Evolutionary conservation across 2,329 filamentous ascomycete genomes (phyloP).

Genomic region (Ophiostoma perfectum): DNA sequence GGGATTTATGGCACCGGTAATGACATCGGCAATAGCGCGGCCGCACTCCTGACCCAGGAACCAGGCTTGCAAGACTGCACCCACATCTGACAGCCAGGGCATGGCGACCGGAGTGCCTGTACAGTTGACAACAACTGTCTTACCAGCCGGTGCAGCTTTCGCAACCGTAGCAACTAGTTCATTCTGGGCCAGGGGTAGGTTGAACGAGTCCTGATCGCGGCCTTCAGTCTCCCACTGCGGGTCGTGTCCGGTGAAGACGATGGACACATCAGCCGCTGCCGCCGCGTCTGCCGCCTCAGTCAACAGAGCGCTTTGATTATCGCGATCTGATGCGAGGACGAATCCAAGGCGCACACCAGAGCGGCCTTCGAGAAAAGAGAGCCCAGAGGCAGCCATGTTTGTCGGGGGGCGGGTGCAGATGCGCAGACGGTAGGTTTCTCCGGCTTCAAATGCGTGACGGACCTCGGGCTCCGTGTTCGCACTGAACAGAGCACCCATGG

Average conservation of each 20-base stretch:
- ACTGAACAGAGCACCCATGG: constrained; percentile 63
- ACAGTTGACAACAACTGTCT: constrained; percentile 62
- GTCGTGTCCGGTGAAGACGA: constrained; percentile 65
- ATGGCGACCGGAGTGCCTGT: constrained; percentile 62
- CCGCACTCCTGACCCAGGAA: constrained; percentile 65
- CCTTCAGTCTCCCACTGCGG: constrained; percentile 73
- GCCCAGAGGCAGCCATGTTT: constrained; percentile 37
- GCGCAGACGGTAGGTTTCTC: constrained; percentile 4
- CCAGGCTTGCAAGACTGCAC: constrained; percentile 65
- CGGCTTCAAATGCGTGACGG: not conserved
- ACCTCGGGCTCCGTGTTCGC: constrained; percentile 3
- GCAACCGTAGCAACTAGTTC: constrained; percentile 58
- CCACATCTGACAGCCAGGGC: constrained; percentile 63
- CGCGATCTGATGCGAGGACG: constrained; percentile 56
- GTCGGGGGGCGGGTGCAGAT: not conserved
- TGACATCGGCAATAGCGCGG: constrained; percentile 60
- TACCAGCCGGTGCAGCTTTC: constrained; percentile 49
- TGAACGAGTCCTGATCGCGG: constrained; percentile 55
- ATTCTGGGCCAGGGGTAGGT: constrained; percentile 53
- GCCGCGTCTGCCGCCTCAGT: not conserved
- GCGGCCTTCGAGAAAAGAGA: constrained; percentile 64
- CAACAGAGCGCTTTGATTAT: constrained; percentile 43
- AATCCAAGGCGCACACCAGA: constrained; percentile 57
- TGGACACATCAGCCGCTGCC: constrained; percentile 53
- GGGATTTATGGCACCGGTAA: constrained; percentile 59